Percentiles rank a stretch among this genome's conserved stretches.
Conservation (phyloP, 2,329 filamentous ascomycete genomes). For the Apiospora hydei region DNA sequence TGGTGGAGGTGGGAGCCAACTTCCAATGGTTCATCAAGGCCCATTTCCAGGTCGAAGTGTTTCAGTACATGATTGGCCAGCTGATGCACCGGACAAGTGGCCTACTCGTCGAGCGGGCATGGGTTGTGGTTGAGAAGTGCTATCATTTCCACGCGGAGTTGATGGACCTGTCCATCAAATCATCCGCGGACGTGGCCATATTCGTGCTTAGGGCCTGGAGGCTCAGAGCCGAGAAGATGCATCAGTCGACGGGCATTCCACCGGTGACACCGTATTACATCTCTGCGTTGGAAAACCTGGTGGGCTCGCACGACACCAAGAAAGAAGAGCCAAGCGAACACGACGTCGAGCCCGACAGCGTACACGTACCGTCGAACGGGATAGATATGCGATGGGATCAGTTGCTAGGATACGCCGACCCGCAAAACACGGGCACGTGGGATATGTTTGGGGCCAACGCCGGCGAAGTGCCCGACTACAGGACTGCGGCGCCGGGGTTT, state of each 20-base stretch:
- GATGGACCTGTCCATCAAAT: slow-evolving; percentile 55
- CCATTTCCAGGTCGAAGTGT: slow-evolving; percentile 64
- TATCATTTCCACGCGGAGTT: slow-evolving; percentile 60
- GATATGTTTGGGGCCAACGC: slow-evolving; percentile 39
- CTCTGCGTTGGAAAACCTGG: slow-evolving; percentile 49
- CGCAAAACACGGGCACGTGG: slow-evolving; percentile 38
- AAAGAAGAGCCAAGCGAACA: slow-evolving; percentile 14
- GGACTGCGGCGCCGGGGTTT: slow-evolving; percentile 24
- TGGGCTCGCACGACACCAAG: slow-evolving; percentile 48
- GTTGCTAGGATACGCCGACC: slow-evolving; percentile 42
- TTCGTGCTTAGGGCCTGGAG: slow-evolving; percentile 61
- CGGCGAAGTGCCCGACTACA: slow-evolving; percentile 28
- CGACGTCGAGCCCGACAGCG: slow-evolving; percentile 10
- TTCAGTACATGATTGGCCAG: slow-evolving; percentile 62
- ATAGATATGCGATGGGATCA: slow-evolving; percentile 42
- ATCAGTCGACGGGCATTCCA: slow-evolving; percentile 43
- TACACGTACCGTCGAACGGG: slow-evolving; percentile 25
- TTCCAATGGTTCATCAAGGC: slow-evolving; percentile 60
- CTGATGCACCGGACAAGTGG: slow-evolving; percentile 58
- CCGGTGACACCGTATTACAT: slow-evolving; percentile 56
- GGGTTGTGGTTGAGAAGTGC: slow-evolving; percentile 54
- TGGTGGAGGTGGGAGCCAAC: slow-evolving; percentile 42
- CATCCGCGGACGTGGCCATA: slow-evolving; percentile 53
- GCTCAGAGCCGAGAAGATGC: slow-evolving; percentile 53
- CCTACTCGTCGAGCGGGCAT: slow-evolving; percentile 60